A percentile compares a stretch with the other conserved stretches of the same genome.
Evolutionary conservation across 768 basidiomycete species (phyloP).

Genomic region (Thelephora ganbajun): DNA sequence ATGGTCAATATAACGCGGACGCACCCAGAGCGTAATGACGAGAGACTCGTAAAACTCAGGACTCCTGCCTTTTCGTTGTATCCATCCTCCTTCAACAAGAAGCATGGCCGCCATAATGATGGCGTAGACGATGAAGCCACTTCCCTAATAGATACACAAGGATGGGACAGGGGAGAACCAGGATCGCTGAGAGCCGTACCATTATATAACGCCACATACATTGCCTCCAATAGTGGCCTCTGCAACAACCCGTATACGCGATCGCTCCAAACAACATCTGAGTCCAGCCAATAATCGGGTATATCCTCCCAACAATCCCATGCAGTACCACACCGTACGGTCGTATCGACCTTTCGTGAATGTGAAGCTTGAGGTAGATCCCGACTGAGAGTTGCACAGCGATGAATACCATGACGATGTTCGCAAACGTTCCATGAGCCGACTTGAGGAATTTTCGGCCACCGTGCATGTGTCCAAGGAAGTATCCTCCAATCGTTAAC

Average conservation of each 20-base stretch:
- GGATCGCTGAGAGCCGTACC: conserved; percentile 19
- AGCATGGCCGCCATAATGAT: conserved; percentile 69
- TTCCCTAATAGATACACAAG: conserved; percentile 32
- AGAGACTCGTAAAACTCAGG: conserved; percentile 84
- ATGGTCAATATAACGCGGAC: conserved; percentile 10
- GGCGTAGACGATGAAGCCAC: conserved; percentile 82
- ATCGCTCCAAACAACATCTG: conserved; percentile 84
- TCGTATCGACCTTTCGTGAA: conserved; percentile 62
- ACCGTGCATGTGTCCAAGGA: conserved; percentile 78
- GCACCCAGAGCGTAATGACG: conserved; percentile 40
- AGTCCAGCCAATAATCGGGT: conserved; percentile 77
- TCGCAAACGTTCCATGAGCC: conserved; percentile 58
- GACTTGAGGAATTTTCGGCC: conserved; percentile 67
- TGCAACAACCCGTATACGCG: conserved; percentile 63
- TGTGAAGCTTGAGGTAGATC: conserved; percentile 85
- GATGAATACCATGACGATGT: conserved; percentile 52
- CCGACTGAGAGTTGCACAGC: conserved; percentile 56
- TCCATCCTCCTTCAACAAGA: conserved; percentile 66
- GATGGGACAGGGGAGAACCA: not conserved
- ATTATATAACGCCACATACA: conserved; percentile 84
- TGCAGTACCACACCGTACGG: conserved; percentile 60
- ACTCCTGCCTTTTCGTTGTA: conserved; percentile 51
- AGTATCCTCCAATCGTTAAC: conserved; percentile 57
- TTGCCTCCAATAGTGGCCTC: conserved; percentile 67
- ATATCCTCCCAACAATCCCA: conserved; percentile 69